These are phyloP conservation scores for Penicillium digitatum DNA, from an alignment of 2,329 filamentous ascomycete species.

Conservation along the genomic window DNA sequence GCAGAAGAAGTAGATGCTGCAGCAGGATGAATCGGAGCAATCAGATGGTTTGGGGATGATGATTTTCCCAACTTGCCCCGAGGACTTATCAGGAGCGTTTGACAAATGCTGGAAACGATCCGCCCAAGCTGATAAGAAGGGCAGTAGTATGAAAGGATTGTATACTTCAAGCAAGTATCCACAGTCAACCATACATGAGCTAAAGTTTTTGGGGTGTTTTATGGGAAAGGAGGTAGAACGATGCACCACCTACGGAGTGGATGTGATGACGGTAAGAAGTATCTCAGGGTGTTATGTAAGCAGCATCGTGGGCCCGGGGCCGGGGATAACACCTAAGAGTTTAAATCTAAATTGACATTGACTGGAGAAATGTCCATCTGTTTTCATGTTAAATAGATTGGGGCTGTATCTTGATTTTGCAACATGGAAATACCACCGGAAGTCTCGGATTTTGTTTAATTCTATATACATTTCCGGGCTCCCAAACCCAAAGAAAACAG, in stretches of 20 bases:
- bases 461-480: neutral
- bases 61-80: neutral
- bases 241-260: conserved; percentile 4
- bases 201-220: neutral
- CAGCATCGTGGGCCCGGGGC: no score
- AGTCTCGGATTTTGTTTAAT: neutral
- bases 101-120: neutral
- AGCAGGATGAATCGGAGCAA: neutral
- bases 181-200: conserved; percentile 2
- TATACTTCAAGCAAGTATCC: neutral
- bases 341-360: neutral
- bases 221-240: conserved; percentile 5
- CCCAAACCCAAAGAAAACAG: neutral
- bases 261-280: conserved; percentile 17
- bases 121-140: neutral
- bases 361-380: neutral
- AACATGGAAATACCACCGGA: no score
- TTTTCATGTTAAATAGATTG: neutral
- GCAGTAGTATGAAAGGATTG: neutral
- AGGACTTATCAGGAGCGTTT: conserved; percentile 4
- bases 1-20: neutral
- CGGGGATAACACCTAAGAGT: neutral
- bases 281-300: conserved; percentile 4
- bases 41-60: conserved; percentile 3
- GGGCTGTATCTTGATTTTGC: no score